Evolutionary conservation across 1,284 basidiomycete genomes (phyloP).

Genomic region (Sphaerobolus stellatus): DNA sequence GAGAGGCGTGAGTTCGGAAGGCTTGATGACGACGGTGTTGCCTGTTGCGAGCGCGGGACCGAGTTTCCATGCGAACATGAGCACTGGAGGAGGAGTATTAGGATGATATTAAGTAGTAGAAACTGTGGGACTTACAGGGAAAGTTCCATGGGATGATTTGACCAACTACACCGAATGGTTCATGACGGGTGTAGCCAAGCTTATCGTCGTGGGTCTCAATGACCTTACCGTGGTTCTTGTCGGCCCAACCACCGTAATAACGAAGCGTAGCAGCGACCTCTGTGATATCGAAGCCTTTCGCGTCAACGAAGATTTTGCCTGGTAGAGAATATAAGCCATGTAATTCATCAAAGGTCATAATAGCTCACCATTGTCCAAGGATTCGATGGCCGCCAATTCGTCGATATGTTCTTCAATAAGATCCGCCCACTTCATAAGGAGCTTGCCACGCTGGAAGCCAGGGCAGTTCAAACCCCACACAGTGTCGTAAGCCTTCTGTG

Average conservation of each 20-base stretch:
- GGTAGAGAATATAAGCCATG: too few relatives aligned
- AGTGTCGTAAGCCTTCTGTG: conserved; percentile 74
- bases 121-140: conserved; percentile 32
- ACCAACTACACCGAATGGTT: conserved; percentile 89
- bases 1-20: conserved; percentile 89
- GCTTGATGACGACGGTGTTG: conserved; percentile 82
- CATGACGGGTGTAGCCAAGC: conserved; percentile 82
- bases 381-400: conserved; percentile 75
- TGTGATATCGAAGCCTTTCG: conserved; percentile 68
- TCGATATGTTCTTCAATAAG: conserved; percentile 72
- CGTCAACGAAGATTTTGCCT: conserved; percentile 78
- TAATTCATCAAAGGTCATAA: conserved; percentile 26
- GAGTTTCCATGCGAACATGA: conserved; percentile 82
- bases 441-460: conserved; percentile 61
- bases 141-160: conserved; percentile 86
- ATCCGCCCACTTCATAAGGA: conserved; percentile 70
- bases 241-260: conserved; percentile 79
- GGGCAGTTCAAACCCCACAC: conserved; percentile 70
- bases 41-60: conserved; percentile 85
- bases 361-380: conserved; percentile 69
- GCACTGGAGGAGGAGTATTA: conserved; percentile 39
- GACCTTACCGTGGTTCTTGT: conserved; percentile 84
- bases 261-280: conserved; percentile 70
- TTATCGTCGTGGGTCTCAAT: conserved; percentile 76
- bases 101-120: conserved; percentile 16